A percentile compares a stretch with the other conserved stretches of the same genome.
Conservation (phyloP, 2,329 filamentous ascomycete genomes). For the Trichothecium sympodiale region DNA sequence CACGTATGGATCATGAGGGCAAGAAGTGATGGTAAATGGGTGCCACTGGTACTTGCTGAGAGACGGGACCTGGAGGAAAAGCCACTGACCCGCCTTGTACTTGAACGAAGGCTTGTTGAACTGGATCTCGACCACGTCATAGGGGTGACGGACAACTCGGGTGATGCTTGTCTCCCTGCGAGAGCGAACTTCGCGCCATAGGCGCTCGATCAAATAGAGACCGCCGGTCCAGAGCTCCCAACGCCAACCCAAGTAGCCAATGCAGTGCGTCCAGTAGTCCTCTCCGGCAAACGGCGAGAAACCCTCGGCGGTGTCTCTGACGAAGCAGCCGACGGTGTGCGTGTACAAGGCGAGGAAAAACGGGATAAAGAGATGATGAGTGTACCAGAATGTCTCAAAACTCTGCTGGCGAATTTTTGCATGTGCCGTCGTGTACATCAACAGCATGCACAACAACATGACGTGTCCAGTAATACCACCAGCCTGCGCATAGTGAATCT, state of each 20-base stretch:
- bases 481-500: conserved; percentile 85
- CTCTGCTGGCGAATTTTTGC: conserved; percentile 90
- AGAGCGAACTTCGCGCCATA: conserved; percentile 84
- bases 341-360: conserved; percentile 92
- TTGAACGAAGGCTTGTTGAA: conserved; percentile 93
- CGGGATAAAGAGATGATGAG: conserved; percentile 94
- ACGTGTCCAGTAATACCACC: conserved; percentile 92
- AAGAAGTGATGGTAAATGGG: conserved; percentile 97
- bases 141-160: conserved; percentile 90
- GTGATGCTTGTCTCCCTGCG: conserved; percentile 80
- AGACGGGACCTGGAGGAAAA: conserved; percentile 87
- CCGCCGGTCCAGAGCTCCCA: conserved; percentile 87
- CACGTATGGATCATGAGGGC: conserved; percentile 89
- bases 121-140: conserved; percentile 94
- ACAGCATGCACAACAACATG: conserved; percentile 97
- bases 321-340: conserved; percentile 92
- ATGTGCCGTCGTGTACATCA: conserved; percentile 96
- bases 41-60: conserved; percentile 92
- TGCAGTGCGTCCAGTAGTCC: conserved; percentile 80
- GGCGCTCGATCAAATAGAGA: conserved; percentile 75
- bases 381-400: conserved; percentile 99
- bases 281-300: conserved; percentile 77
- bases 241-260: conserved; percentile 93
- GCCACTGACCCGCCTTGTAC: conserved; percentile 97
- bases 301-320: conserved; percentile 63